Conservation (phyloP, 2,329 filamentous ascomycete species). For the Fusarium sacchari region DNA sequence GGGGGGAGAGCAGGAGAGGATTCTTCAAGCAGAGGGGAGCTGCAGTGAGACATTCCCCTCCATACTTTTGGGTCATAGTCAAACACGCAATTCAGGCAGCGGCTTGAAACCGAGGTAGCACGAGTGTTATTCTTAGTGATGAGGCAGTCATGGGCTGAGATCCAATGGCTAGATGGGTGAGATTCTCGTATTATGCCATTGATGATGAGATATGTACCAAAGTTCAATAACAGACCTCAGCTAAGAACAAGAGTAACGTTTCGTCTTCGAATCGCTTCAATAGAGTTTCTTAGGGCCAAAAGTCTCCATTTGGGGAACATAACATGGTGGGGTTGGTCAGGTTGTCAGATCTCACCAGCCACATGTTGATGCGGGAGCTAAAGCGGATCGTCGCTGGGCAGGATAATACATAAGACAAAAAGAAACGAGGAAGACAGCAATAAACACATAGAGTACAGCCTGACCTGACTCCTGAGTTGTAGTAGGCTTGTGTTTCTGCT, state of each 20-base stretch:
- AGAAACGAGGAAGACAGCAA: not conserved
- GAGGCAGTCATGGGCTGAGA: not conserved
- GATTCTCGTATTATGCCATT: not conserved
- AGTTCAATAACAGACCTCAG: not conserved
- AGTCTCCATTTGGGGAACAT: not conserved
- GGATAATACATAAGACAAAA: not conserved
- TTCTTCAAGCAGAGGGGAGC: conserved; percentile 1
- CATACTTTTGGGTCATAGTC: not conserved
- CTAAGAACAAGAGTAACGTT: not conserved
- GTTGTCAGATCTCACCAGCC: conserved; percentile 35
- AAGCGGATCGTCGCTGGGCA: conserved; percentile 13
- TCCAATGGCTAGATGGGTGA: no score
- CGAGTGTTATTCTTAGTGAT: not conserved
- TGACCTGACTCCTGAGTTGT: no score
- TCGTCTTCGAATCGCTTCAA: not conserved
- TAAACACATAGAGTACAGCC: not conserved
- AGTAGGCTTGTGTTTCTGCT: not conserved
- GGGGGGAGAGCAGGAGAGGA: no score
- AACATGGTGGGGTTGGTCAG: conserved; percentile 4
- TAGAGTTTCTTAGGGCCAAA: not conserved
- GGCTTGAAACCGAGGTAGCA: conserved; percentile 1
- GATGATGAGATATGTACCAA: no score
- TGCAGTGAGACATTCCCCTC: conserved; percentile 17
- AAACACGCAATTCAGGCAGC: conserved; percentile 1
- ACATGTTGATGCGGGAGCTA: conserved; percentile 34